These are phyloP conservation scores for Hypoxylon rubiginosum DNA, from an alignment of 2,329 filamentous ascomycete genomes.

Conservation along the genomic window DNA sequence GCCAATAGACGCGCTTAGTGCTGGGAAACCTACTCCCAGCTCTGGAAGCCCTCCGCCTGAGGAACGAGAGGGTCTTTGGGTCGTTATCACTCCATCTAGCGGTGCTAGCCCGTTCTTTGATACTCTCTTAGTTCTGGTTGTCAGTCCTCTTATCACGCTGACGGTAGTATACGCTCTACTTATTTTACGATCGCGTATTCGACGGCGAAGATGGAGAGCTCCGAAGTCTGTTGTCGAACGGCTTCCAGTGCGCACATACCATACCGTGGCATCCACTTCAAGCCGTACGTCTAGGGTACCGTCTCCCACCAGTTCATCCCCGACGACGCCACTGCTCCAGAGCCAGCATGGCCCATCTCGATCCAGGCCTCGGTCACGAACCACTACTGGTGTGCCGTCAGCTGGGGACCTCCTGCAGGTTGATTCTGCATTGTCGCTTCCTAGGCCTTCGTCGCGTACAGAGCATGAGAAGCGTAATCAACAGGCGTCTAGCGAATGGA, in stretches of 20 bases:
- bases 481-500: constrained; percentile 67
- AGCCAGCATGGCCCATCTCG: constrained; percentile 60
- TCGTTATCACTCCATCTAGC: constrained; percentile 93
- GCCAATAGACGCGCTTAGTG: constrained; percentile 43
- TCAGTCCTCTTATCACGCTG: constrained; percentile 91
- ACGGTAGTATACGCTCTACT: constrained; percentile 93
- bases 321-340: constrained; percentile 85
- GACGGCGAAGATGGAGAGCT: constrained; percentile 92
- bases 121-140: constrained; percentile 93
- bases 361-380: constrained; percentile 73
- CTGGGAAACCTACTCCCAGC: constrained; percentile 43
- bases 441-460: constrained; percentile 52
- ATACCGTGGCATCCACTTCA: constrained; percentile 79
- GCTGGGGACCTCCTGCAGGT: constrained; percentile 61
- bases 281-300: constrained; percentile 70
- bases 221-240: constrained; percentile 96
- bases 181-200: constrained; percentile 87
- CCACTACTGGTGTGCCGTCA: constrained; percentile 72
- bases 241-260: constrained; percentile 95
- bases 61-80: constrained; percentile 86
- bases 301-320: constrained; percentile 75
- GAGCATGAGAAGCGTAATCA: constrained; percentile 64
- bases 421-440: constrained; percentile 58
- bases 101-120: constrained; percentile 95
- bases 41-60: constrained; percentile 52